Conservation (phyloP, 2,329 filamentous ascomycete genomes). For the Alternaria ethzedia region DNA sequence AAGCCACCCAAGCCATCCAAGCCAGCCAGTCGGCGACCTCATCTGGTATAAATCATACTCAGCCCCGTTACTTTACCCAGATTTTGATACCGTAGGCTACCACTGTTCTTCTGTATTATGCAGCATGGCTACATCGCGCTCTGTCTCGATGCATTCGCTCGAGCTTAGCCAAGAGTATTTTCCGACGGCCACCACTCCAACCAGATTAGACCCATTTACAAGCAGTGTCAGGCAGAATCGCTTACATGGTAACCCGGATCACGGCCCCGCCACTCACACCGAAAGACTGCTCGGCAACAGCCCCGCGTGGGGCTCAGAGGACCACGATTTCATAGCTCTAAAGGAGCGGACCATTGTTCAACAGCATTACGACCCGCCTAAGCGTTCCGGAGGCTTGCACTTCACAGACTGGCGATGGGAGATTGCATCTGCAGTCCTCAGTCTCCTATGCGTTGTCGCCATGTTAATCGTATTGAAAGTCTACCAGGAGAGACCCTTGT, state of each 20-base stretch:
- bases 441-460: conserved; percentile 1
- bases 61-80: too few relatives aligned
- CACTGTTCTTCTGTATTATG: neutral
- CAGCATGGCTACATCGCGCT: neutral
- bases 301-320: neutral
- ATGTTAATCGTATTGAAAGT: conserved; percentile 1
- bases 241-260: neutral
- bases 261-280: neutral
- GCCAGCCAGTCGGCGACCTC: too few relatives aligned
- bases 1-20: too few relatives aligned
- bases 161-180: neutral
- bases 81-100: neutral
- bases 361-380: neutral
- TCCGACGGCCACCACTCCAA: neutral
- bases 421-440: conserved; percentile 6
- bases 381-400: neutral
- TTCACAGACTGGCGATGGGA: conserved; percentile 15
- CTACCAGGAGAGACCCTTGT: conserved; percentile 5
- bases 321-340: neutral
- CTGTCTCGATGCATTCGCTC: neutral
- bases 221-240: neutral
- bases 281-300: neutral
- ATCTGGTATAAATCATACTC: too few relatives aligned
- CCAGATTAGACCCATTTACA: neutral
- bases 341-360: neutral